Conservation (phyloP, 805 yeast genomes). For the Candida sonorensis region DNA sequence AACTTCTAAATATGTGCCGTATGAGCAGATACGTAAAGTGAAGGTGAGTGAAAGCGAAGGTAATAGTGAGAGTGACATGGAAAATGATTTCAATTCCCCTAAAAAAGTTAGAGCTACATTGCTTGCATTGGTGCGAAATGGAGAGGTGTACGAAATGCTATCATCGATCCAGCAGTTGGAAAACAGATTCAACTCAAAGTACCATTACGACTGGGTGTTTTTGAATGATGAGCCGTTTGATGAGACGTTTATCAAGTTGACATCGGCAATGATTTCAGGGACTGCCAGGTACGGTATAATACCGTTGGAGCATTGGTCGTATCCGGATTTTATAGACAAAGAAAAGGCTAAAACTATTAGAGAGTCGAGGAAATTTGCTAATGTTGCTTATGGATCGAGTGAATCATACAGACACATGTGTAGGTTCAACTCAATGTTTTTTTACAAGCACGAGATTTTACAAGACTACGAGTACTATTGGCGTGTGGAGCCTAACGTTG, state of each 20-base stretch:
- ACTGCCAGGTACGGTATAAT: slow-evolving; percentile 38
- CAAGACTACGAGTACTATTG: slow-evolving; percentile 51
- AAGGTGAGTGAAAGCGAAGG: too few relatives aligned
- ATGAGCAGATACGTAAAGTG: slow-evolving; percentile 18
- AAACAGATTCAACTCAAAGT: slow-evolving; percentile 32
- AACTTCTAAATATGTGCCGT: slow-evolving; percentile 16
- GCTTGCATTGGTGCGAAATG: slow-evolving; percentile 38
- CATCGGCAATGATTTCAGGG: slow-evolving; percentile 36
- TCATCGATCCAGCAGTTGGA: slow-evolving; percentile 34
- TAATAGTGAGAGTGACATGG: too few relatives aligned
- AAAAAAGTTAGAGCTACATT: slow-evolving; percentile 51
- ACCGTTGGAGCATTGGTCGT: slow-evolving; percentile 45
- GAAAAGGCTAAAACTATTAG: slow-evolving; percentile 31
- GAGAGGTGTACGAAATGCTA: slow-evolving; percentile 33
- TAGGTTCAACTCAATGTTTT: slow-evolving; percentile 42
- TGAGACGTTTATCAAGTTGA: slow-evolving; percentile 32
- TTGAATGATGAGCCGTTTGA: slow-evolving; percentile 43
- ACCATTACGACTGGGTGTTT: slow-evolving; percentile 40
- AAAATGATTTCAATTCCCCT: slow-evolving; percentile 6
- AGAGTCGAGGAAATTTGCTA: slow-evolving; percentile 26
- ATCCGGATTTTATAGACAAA: slow-evolving; percentile 41
- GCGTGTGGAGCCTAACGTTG: slow-evolving; percentile 54
- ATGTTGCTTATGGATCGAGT: slow-evolving; percentile 54
- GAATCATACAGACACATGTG: slow-evolving; percentile 74
- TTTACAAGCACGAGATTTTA: slow-evolving; percentile 47